Evolutionary conservation across 2,329 filamentous ascomycete species (phyloP), one percentile per base, ranked within the genome.

Genomic region (Aspergillus aculeatus): DNA sequence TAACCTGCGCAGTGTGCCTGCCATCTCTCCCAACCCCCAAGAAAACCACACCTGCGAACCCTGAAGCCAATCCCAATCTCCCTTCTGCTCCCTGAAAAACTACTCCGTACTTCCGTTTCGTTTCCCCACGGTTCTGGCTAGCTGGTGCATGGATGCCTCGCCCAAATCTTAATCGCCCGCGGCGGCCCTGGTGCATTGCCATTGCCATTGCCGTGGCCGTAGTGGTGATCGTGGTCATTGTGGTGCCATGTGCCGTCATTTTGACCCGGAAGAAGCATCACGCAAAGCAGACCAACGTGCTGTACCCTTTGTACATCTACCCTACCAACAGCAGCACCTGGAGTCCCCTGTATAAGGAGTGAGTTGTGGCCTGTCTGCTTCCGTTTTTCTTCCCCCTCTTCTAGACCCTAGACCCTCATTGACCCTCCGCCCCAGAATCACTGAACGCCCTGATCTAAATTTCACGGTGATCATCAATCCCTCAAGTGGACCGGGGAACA

Each of bases 401-500:
- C 10, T 16, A 9, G 35, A 24, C 19, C 12, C 35, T 12, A 44
- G 23, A 32, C 23, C 21, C 38, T 7, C 10, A 55, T 29, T 58
- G 29, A 56, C 24, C 19, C 16, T 29, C 26, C 12, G 32, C 21
- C 24, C n/a, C 51, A 64, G 62, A 16, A 58, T 71, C 21, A 44
- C 51, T 19, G 35, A 64, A 1, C 58, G 73, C 21, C 68, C 69
- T 0, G 44, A 64, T 11, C 61, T 71, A 4, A 35, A 66, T 9
- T 74, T 73, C 58, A 63, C 69, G 44, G 56, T 74, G 3, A 67
- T 74, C 11, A 57, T 74, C 57, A 74, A 74, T 50, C 72, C 72
- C 9, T 57, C 63, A 41, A 69, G 62, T 50, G 72, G 72, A 16
- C 78, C 78, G 0, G 77, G 77, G 1, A 49, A 54, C 6, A 62